Base-by-base conservation (phyloP, 129 eudicot species). In the Chrysanthemum lavandulifolium region DNA sequence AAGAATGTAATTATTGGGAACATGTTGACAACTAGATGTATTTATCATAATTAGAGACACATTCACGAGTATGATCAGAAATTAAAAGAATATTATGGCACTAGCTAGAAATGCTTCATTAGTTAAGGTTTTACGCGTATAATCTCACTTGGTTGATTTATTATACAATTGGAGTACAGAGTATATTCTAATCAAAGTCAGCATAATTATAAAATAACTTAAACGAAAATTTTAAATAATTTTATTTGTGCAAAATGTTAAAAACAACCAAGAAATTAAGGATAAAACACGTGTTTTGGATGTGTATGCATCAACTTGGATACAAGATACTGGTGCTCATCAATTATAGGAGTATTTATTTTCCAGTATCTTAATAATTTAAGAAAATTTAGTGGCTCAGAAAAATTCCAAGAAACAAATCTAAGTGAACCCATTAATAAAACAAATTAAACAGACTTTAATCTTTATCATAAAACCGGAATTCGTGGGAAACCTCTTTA, bases 21-120 rank as follows among this genome's bases (percentile, higher is more conserved):
- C 77, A 56, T 78, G 77, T 78, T 77, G 81, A 77, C 73, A 64
- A 65, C 81, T 78, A 65, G 58, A 71, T 78, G 43, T 71, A 53
- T 62, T 43, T 71, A 16, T 29, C 15, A 45, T 63, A 31, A 27
- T 62, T 29, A 78, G 53, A 54, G 61, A 66, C 68, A 51, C 75
- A 48, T 64, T 65, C 60, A 78, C 65, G 56, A 36, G 71, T 68
- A 63, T 51, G 43, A 61, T 69, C 81, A 69, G 65, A 23, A 60
- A 65, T 14, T 31, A 77, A 19, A 19, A n/a, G 57, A 70, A 70
- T 77, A 77, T 77, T 10, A 52, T 74, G 36, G 40, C 33, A 31
- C 53, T 33, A 63, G 11, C 53, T 33, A 63, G 11, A 74, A 63
- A 63, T 47, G 71, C 43, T 63, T 62, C 61, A 25, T 19, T 2